Base-by-base conservation (phyloP, 108 stramenopile species). In the Cylindrotheca closterium region DNA sequence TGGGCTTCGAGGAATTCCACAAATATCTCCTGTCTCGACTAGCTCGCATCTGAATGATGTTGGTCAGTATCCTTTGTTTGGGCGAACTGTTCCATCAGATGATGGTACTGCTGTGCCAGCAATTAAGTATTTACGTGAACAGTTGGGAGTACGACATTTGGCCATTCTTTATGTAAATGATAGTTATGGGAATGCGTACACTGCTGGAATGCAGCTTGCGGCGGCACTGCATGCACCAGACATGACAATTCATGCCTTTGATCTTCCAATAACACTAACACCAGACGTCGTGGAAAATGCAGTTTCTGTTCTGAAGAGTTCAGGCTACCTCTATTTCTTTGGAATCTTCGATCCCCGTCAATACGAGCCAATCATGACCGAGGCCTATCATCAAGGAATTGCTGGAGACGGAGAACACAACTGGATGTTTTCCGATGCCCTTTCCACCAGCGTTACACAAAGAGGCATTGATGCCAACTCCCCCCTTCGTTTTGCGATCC, bases 391-490 rank as follows among this genome's bases (percentile, higher is more conserved):
- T 30, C 49, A 30, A 1, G 60, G 48, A 4, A 24, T 62, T 28
- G 60, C 60, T 2, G 60, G 60, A 1, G 24, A 32, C 2, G 48
- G 32, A 0, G 22, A 47, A 31, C 75, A 77, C 22, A 69, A 81
- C 30, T 77, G 67, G 58, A 82, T 79, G 81, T 34, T 85, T 29
- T 78, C 82, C 37, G 53, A 57, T 34, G 80, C 79, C 51, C 21
- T 21, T 25, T 66, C 72, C 37, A 34, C 46, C 5, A 37, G 60
- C 0, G 42, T 81, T 12, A 47, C 33, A 0, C 59, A 63, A 29
- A 63, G 63, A 17, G 37, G 62, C 15, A 79, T 75, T 56, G 71
- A 65, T 4, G 30, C 26, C 5, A 68, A 65, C 30, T 79, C 74
- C 15, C 30, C 54, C 15, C 54, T 82, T 23, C 66, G 47, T 2